Evolutionary conservation across 345 rosid genomes (phyloP).

Genomic region (Gossypium bickii): DNA sequence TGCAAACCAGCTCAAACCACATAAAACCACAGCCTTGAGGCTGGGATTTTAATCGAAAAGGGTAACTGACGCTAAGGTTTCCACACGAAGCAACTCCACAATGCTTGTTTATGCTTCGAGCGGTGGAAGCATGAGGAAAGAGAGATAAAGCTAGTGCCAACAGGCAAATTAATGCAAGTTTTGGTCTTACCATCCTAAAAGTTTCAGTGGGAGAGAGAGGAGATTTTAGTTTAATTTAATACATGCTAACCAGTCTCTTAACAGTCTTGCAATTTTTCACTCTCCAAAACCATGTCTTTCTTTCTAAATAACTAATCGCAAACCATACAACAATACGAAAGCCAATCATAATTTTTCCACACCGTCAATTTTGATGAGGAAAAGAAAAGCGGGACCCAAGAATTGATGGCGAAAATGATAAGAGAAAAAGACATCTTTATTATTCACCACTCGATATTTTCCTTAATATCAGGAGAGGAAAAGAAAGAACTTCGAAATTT

Average conservation of each 20-base stretch:
- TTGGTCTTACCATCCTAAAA: neutral
- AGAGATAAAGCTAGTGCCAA: neutral
- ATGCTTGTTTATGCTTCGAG: neutral
- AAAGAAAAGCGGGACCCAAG: no score
- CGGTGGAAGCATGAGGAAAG: neutral
- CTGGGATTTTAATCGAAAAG: neutral
- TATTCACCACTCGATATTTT: no score
- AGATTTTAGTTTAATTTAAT: no score
- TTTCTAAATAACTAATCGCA: neutral
- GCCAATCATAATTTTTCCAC: no score
- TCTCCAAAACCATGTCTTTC: neutral
- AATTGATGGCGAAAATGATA: no score
- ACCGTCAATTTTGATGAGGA: no score
- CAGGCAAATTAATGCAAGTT: neutral
- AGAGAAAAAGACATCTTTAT: no score
- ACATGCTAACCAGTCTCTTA: neutral
- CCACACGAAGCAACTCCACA: neutral
- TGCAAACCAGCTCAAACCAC: neutral
- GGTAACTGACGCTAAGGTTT: neutral
- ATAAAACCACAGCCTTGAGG: neutral
- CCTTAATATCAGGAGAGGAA: no score
- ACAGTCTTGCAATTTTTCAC: neutral
- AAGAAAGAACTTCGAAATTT: no score
- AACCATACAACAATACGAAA: no score
- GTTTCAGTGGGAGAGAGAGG: no score